Percentiles rank a stretch among this genome's conserved stretches.
phyloP scores from a whole-genome alignment of 2,329 filamentous ascomycete species.

The Fusarium nurragi region DNA sequence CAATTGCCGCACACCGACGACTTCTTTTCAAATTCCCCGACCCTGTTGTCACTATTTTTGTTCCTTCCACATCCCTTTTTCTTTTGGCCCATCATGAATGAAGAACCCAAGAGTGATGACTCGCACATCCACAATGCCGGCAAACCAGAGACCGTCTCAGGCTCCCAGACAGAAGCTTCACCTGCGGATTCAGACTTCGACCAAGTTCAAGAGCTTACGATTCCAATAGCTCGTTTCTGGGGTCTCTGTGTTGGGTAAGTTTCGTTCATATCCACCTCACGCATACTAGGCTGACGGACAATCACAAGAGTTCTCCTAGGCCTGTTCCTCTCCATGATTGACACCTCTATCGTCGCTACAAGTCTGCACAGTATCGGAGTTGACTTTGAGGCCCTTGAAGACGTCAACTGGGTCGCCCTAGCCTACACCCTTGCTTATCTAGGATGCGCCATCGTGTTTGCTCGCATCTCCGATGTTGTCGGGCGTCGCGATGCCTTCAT shows the following conservation, averaged over 20 bases:
- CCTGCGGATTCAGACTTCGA: not conserved
- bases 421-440: slow-evolving; percentile 66
- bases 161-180: not conserved
- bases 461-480: slow-evolving; percentile 64
- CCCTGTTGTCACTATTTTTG: not conserved
- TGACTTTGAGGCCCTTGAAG: slow-evolving; percentile 58
- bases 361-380: slow-evolving; percentile 64
- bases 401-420: slow-evolving; percentile 64
- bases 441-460: slow-evolving; percentile 64
- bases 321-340: slow-evolving; percentile 67
- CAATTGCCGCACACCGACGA: not conserved
- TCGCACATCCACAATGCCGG: not conserved
- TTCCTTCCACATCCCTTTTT: not conserved
- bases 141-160: not conserved
- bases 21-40: not conserved
- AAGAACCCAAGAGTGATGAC: not conserved
- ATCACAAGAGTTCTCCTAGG: slow-evolving; percentile 58
- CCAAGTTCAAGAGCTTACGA: slow-evolving; percentile 14
- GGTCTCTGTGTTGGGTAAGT: slow-evolving; percentile 48
- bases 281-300: not conserved
- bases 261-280: not conserved
- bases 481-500: slow-evolving; percentile 63
- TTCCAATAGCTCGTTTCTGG: slow-evolving; percentile 49
- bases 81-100: not conserved
- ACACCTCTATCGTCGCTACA: slow-evolving; percentile 69